A percentile compares a stretch with the other conserved stretches of the same genome.
These are phyloP conservation scores for Magnolia kwangsiensis DNA, from an alignment of 164 flowering plant genomes.

Conservation along the genomic window DNA sequence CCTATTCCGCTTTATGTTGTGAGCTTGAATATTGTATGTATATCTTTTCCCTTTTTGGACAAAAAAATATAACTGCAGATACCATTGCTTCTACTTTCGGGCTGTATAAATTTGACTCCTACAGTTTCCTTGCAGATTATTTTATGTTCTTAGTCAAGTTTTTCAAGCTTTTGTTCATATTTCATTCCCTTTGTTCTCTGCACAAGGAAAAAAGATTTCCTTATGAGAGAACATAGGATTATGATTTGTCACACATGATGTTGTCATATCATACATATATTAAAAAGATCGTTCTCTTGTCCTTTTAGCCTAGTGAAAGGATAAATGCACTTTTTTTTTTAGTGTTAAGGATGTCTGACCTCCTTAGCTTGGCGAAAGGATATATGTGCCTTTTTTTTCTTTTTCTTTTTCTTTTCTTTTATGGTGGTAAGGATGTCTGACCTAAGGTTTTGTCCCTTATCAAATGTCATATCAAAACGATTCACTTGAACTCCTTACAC, in stretches of 20 bases:
- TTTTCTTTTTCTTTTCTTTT: too few relatives aligned
- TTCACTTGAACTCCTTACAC: too few relatives aligned
- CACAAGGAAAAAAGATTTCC: background rate
- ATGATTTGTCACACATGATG: background rate
- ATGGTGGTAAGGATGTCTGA: too few relatives aligned
- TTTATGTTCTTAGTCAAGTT: background rate
- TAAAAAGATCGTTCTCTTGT: too few relatives aligned
- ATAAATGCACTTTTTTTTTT: too few relatives aligned
- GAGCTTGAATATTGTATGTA: conserved; percentile 93
- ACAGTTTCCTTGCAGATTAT: too few relatives aligned
- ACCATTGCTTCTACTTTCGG: background rate
- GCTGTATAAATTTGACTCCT: background rate
- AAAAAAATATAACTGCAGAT: background rate
- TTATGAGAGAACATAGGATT: background rate
- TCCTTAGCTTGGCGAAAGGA: too few relatives aligned
- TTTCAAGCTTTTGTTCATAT: background rate
- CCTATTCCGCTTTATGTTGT: conserved; percentile 71
- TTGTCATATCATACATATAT: background rate
- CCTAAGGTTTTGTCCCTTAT: too few relatives aligned
- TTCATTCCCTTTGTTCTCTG: background rate
- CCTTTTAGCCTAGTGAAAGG: background rate
- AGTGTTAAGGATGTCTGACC: too few relatives aligned
- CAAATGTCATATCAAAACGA: too few relatives aligned
- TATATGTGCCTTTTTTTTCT: too few relatives aligned
- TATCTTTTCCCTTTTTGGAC: background rate